phyloP scores from a whole-genome alignment of 1,139 yeast genomes.

The Candida sp. region DNA sequence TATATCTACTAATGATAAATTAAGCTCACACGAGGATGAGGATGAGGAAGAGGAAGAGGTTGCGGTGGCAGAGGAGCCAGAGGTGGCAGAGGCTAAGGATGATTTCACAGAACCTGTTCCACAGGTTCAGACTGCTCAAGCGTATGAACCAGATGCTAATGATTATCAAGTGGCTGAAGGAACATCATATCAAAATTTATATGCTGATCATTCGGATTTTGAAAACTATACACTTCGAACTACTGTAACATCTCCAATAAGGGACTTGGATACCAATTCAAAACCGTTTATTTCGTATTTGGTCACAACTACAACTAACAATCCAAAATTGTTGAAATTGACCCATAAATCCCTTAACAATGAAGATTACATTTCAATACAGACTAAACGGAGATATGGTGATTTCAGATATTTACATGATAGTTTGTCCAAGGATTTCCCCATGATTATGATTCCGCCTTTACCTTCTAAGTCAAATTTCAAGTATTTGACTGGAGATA shows the following conservation, averaged over 20 bases:
- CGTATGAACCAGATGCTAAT: background rate
- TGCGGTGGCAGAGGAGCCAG: background rate
- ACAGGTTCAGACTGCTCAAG: constrained; percentile 1
- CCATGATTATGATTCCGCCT: constrained; percentile 88
- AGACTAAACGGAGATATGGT: constrained; percentile 74
- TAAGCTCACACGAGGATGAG: background rate
- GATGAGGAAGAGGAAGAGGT: too few relatives aligned
- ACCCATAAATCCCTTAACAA: constrained; percentile 11
- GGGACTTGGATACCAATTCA: constrained; percentile 72
- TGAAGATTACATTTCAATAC: constrained; percentile 34
- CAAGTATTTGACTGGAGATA: constrained; percentile 93
- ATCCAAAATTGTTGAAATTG: constrained; percentile 39
- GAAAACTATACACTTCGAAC: constrained; percentile 30
- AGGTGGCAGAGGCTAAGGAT: background rate
- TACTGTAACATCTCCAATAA: constrained; percentile 69
- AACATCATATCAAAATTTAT: background rate
- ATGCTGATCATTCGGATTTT: constrained; percentile 8
- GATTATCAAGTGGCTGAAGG: background rate
- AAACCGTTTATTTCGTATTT: constrained; percentile 81
- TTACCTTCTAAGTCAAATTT: constrained; percentile 89
- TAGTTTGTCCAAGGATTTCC: constrained; percentile 71
- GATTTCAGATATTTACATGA: constrained; percentile 80
- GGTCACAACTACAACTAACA: constrained; percentile 58
- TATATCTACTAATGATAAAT: background rate
- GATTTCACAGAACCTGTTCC: background rate